Conservation (phyloP, 352 stramenopile genomes). For the Pythium utonaiense region DNA sequence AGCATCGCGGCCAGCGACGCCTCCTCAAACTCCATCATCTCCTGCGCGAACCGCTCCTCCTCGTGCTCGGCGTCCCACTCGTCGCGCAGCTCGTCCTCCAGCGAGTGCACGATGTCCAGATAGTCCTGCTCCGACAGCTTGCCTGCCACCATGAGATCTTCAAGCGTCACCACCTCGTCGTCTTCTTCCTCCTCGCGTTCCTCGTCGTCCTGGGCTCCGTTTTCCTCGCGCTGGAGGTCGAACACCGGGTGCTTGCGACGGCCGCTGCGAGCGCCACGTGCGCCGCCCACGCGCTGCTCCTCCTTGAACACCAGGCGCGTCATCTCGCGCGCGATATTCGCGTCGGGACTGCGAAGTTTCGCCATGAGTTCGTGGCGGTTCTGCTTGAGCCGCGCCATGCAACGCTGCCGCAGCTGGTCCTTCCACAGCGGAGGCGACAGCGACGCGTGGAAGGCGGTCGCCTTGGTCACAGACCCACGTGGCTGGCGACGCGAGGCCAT, state of each 20-base stretch:
- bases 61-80: conserved; percentile 43
- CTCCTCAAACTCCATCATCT: conserved; percentile 70
- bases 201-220: conserved; percentile 4
- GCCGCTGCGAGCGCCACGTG: neutral
- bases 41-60: conserved; percentile 37
- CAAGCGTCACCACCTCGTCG: conserved; percentile 36
- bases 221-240: conserved; percentile 20
- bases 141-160: conserved; percentile 58
- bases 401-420: conserved; percentile 69
- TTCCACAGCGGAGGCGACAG: conserved; percentile 74
- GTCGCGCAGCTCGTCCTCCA: conserved; percentile 62
- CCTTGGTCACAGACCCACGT: conserved; percentile 19
- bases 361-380: conserved; percentile 58
- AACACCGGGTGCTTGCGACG: conserved; percentile 32
- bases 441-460: conserved; percentile 31
- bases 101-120: conserved; percentile 63
- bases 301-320: conserved; percentile 52
- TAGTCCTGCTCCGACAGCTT: conserved; percentile 69
- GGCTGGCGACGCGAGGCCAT: conserved; percentile 4
- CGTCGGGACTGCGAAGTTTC: conserved; percentile 53
- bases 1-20: conserved; percentile 70
- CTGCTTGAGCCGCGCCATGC: conserved; percentile 61
- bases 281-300: conserved; percentile 16
- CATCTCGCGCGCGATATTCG: conserved; percentile 64
- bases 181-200: conserved; percentile 2